Base-by-base conservation (phyloP, 2,329 filamentous ascomycete genomes). In the Periconia macrospinosa region DNA sequence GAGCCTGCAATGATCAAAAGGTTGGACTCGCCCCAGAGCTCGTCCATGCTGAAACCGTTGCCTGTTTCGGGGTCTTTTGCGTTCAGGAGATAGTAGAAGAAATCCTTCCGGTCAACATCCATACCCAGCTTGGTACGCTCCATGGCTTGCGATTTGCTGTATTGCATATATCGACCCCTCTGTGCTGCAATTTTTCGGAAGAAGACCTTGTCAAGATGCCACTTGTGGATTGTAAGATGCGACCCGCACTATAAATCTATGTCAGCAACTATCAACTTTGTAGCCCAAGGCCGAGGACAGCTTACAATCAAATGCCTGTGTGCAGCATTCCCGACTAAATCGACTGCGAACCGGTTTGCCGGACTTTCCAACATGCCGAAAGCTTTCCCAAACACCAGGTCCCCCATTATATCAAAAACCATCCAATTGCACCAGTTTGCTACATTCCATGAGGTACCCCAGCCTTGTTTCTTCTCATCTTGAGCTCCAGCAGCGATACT, bases 371-470 rank as follows among this genome's bases (percentile, higher is more conserved):
- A 57, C 75, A 77, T 76, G 30, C 70, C 69, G 57, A 80, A 77
- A 41, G 75, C 65, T 58, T 78, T 76, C 2, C 76, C 76, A 58
- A 79, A 77, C 23, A 73, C 74, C 18, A 80, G 59, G 54, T 81
- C 78, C 13, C 78, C 78, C 75, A 83, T 81, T 52, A 82, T 76
- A 53, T 83, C 80, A 55, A 82, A 78, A 11, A 77, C 74, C 37
- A 81, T 62, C 68, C 74, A 80, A 53, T 76, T 67, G 65, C 71
- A 69, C 70, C 75, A 77, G 49, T 75, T 65, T 9, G 75, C 74
- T 57, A 80, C 76, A 50, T 82, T 77, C 61, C 75, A 71, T 15
- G 71, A 61, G 20, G 62, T 49, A 30, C 70, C 72, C 77, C 78
- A 81, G n/a, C 66, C 72, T 40, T 70, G 66, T 30, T 62, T 56